Evolutionary conservation across 257 asterid species (phyloP).

Genomic region (Lavandula angustifolia): DNA sequence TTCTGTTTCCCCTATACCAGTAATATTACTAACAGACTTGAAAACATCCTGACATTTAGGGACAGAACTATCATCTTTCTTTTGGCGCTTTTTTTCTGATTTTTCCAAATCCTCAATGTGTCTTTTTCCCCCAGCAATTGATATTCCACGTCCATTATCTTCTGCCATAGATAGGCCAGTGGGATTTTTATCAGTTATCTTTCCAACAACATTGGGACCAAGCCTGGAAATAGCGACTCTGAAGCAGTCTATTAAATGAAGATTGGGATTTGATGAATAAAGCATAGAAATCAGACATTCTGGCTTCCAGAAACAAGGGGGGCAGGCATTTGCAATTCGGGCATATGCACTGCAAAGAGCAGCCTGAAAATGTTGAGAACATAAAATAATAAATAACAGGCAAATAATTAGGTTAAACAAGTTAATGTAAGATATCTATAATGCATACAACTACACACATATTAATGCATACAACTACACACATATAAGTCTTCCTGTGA

Average conservation of each 20-base stretch:
- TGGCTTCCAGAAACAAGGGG: slow-evolving; percentile 84
- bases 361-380: slow-evolving; percentile 54
- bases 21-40: slow-evolving; percentile 34
- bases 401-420: slow-evolving; percentile 26
- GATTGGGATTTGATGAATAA: slow-evolving; percentile 53
- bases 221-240: slow-evolving; percentile 68
- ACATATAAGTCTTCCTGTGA: slow-evolving; percentile 12
- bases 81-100: slow-evolving; percentile 61
- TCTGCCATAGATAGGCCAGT: slow-evolving; percentile 35
- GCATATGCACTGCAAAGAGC: slow-evolving; percentile 76
- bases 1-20: slow-evolving; percentile 50
- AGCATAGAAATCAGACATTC: slow-evolving; percentile 72
- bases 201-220: slow-evolving; percentile 54
- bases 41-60: slow-evolving; percentile 37
- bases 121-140: slow-evolving; percentile 65
- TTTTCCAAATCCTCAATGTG: slow-evolving; percentile 45
- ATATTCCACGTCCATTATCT: slow-evolving; percentile 35
- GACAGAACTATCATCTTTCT: slow-evolving; percentile 41
- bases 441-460: slow-evolving; percentile 10
- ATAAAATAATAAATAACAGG: slow-evolving; percentile 26
- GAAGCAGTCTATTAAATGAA: slow-evolving; percentile 69
- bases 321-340: slow-evolving; percentile 71
- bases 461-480: slow-evolving; percentile 10
- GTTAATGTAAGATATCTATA: slow-evolving; percentile 16
- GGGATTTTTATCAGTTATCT: slow-evolving; percentile 37